phyloP scores from a whole-genome alignment of 1,284 basidiomycete species.

The Pholiota adiposa region DNA sequence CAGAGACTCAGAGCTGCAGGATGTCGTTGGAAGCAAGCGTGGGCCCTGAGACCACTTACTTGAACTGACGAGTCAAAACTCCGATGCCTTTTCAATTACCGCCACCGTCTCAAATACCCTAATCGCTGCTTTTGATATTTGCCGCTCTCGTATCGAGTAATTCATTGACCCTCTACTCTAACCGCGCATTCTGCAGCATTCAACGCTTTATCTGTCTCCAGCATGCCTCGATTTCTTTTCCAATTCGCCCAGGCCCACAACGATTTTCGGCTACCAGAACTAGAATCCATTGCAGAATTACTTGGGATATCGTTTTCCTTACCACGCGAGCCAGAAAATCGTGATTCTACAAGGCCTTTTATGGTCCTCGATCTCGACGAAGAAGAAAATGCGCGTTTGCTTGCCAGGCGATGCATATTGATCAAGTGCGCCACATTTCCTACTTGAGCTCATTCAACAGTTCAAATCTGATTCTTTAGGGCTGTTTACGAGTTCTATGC shows the following conservation, averaged over 20 bases:
- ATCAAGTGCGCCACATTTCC: slow-evolving; percentile 69
- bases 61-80: not conserved
- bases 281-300: slow-evolving; percentile 72
- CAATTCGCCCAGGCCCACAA: slow-evolving; percentile 81
- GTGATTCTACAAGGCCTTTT: slow-evolving; percentile 69
- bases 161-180: too few relatives aligned
- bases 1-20: too few relatives aligned
- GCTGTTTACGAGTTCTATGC: slow-evolving; percentile 80
- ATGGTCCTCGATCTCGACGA: slow-evolving; percentile 72
- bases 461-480: slow-evolving; percentile 44
- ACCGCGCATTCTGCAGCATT: too few relatives aligned
- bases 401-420: slow-evolving; percentile 82
- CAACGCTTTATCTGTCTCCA: too few relatives aligned
- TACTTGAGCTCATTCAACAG: not conserved
- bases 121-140: too few relatives aligned
- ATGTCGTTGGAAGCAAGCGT: too few relatives aligned
- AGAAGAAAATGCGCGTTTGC: slow-evolving; percentile 75
- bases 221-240: slow-evolving; percentile 57
- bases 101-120: not conserved
- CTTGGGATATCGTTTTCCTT: slow-evolving; percentile 60
- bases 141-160: too few relatives aligned
- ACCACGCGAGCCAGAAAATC: slow-evolving; percentile 42
- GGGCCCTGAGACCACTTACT: too few relatives aligned
- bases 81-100: not conserved
- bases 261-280: slow-evolving; percentile 83